Evolutionary conservation across 2,329 filamentous ascomycete species (phyloP), one percentile per base, ranked within the genome.

Genomic region (Penicillium thymicola): DNA sequence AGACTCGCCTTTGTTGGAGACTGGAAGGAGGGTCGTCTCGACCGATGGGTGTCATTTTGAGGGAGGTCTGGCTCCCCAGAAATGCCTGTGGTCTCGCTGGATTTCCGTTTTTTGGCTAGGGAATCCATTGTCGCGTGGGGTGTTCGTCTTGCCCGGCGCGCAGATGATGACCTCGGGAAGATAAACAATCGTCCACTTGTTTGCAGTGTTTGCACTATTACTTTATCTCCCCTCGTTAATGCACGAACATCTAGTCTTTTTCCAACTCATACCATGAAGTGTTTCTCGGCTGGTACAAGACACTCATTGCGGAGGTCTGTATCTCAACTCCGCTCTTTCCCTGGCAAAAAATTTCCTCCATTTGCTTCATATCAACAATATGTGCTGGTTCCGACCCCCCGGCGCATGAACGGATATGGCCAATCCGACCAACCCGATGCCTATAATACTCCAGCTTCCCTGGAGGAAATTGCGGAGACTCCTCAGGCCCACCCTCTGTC

Each of bases 1-100:
- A 88, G 72, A 64, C 85, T 89, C 13, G 86, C 80, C 67, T 80
- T 84, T 0, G 86, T 88, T 0, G 87, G 86, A n/a, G 86, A 88
- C 52, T 83, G 83, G 67, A 85, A 89, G 0, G 85, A 88, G 0
- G 82, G 80, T 1, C 79, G 79, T 45, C 68, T 65, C 8, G 69
- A 61, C 38, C 72, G 69, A 18, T 72, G 65, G 30, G 66, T 58
- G 53, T 60, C 61, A 45, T 62, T 59, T 64, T 62, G 59, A 36
- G 57, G 48, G 28, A 55, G 50, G 23, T 58, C 76, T 55, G 74
- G 75, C 36, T 74, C 74, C 63, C 78, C 67, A 23, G 76, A 67
- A 47, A 79, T 67, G 8, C 77, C 78, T 25, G 76, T 78, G 23
- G 78, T 79, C 18, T 84, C 82, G 58, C 85, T 87, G 23, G 79